These are phyloP conservation scores for Crataegus laevigata DNA, from an alignment of 306 rosid species.

Conservation along the genomic window DNA sequence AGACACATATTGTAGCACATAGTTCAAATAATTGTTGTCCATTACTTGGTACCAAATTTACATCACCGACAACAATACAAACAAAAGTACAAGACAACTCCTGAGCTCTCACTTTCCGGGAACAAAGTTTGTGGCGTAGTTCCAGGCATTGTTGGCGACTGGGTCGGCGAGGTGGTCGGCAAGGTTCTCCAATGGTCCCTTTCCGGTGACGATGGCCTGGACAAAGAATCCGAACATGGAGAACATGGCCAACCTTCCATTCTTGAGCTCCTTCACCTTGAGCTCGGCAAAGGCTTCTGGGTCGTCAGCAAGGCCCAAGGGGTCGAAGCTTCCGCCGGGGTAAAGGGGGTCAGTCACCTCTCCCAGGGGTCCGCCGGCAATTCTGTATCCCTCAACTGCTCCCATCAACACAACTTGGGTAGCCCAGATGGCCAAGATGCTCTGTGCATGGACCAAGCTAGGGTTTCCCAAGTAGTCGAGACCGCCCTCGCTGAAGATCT, in stretches of 20 bases:
- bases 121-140: slow-evolving; percentile 83
- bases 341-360: slow-evolving; percentile 75
- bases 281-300: slow-evolving; percentile 92
- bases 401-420: slow-evolving; percentile 75
- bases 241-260: slow-evolving; percentile 90
- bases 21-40: not conserved
- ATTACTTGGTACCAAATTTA: slow-evolving; percentile 15
- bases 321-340: slow-evolving; percentile 98
- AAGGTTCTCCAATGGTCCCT: slow-evolving; percentile 83
- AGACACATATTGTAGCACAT: not conserved
- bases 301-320: slow-evolving; percentile 85
- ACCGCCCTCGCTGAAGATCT: slow-evolving; percentile 89
- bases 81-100: not conserved
- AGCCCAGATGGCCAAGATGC: slow-evolving; percentile 92
- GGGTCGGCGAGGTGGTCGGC: slow-evolving; percentile 95
- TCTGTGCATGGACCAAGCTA: slow-evolving; percentile 80
- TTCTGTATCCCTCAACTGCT: slow-evolving; percentile 79
- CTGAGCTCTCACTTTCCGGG: slow-evolving; percentile 57
- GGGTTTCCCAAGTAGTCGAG: slow-evolving; percentile 96
- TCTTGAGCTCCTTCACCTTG: slow-evolving; percentile 85
- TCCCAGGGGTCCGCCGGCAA: slow-evolving; percentile 89
- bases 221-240: slow-evolving; percentile 93
- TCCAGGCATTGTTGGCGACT: slow-evolving; percentile 93
- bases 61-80: slow-evolving; percentile 1
- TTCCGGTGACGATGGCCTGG: slow-evolving; percentile 86